Evolutionary conservation across 176 grass and related monocot genomes (phyloP), one percentile per base, ranked within the genome.

Genomic region (Cenchrus americanus): DNA sequence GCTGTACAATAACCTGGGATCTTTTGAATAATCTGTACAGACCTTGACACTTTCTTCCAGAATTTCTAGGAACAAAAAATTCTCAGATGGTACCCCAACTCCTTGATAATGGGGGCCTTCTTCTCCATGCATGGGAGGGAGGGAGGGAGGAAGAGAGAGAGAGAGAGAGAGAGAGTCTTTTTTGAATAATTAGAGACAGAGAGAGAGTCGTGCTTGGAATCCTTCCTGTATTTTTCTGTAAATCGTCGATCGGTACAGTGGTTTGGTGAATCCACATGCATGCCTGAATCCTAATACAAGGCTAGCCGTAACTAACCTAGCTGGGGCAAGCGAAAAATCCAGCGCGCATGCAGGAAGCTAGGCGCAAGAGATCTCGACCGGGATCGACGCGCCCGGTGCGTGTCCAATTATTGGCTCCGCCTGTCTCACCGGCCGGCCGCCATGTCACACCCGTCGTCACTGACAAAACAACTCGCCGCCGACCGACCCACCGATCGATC

Each of bases 361-460:
- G 21, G 21, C 19, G 55, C 55, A 59, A 59, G 21, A 10, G 8
- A 10, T 10, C 21, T 10, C 57, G 57, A 21, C 34, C 61, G 61
- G 30, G 72, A 44, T 26, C n/a, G 88, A 82, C 64, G 80, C 49
- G 40, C 41, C 11, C 34, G 78, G 76, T 86, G 84, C 59, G 40
- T 83, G 57, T 42, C 83, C 74, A 86, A 90, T 90, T 79, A 90
- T 86, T 79, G 88, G 60, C 50, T 73, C 50, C 17, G 13, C 13
- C 73, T 53, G 73, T 61, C 84, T 22, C 57, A 1, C 57, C 55
- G 55, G 55, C 55, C 55, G 55, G 30, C 74, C 77, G 50, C 84
- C 88, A 82, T 73, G 66, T 24, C 73, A 58, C 88, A 54, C 77
- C 54, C 79, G 88, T n/a, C 78, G 88, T 27, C 73, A 82, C 66